Conservation (phyloP, 768 basidiomycete genomes). For the Xerocomellus dryophilus region DNA sequence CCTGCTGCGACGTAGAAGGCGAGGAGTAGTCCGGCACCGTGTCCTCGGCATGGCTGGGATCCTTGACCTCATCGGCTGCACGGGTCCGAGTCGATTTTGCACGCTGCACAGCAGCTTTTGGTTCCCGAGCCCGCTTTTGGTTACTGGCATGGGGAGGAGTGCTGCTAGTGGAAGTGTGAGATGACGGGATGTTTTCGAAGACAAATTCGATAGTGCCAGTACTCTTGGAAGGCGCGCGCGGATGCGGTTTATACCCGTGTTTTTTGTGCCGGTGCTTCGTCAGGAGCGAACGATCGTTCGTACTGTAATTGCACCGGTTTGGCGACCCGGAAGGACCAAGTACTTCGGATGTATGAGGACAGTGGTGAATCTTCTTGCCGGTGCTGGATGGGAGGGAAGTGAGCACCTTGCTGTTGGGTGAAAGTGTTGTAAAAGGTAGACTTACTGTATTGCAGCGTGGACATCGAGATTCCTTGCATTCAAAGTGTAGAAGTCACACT, state of each 20-base stretch:
- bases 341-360: neutral
- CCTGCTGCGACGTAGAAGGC: neutral
- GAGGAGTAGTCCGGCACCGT: neutral
- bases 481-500: slow-evolving; percentile 10
- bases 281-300: slow-evolving; percentile 15
- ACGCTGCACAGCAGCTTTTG: neutral
- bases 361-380: slow-evolving; percentile 6
- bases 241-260: slow-evolving; percentile 14
- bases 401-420: neutral
- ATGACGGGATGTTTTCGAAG: neutral
- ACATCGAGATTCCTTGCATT: neutral
- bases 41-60: neutral
- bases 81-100: no score
- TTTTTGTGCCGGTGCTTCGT: slow-evolving; percentile 10
- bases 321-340: neutral
- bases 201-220: neutral
- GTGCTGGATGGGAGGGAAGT: slow-evolving; percentile 9
- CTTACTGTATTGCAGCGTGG: slow-evolving; percentile 15
- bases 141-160: neutral
- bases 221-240: neutral
- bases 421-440: neutral
- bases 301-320: slow-evolving; percentile 5
- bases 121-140: neutral
- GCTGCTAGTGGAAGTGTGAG: no score
- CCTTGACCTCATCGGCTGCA: no score